These are phyloP conservation scores for Yamadazyma oceani DNA, from an alignment of 1,139 yeast genomes.

Conservation along the genomic window DNA sequence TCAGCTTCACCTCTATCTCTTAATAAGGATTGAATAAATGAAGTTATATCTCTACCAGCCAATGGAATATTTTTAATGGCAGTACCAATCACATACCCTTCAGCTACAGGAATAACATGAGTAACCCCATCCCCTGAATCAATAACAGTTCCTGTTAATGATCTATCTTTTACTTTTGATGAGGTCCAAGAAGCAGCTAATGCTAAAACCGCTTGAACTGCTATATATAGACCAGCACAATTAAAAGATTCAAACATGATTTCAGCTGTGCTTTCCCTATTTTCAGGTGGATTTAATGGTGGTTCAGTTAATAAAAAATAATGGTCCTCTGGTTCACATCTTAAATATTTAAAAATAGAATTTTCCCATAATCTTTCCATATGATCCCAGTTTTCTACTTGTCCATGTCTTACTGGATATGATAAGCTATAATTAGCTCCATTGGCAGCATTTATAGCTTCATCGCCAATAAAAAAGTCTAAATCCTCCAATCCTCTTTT, in stretches of 20 bases:
- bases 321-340: slow-evolving; percentile 99
- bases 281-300: slow-evolving; percentile 97
- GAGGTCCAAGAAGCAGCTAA: slow-evolving; percentile 99
- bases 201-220: slow-evolving; percentile 98
- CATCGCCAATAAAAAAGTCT: slow-evolving; percentile 94
- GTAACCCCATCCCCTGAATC: slow-evolving; percentile 98
- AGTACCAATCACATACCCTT: slow-evolving; percentile 96
- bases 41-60: slow-evolving; percentile 97
- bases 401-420: slow-evolving; percentile 97
- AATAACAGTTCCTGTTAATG: slow-evolving; percentile 96
- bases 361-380: slow-evolving; percentile 99
- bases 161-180: slow-evolving; percentile 89
- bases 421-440: slow-evolving; percentile 87
- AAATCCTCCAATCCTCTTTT: slow-evolving; percentile 93
- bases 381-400: slow-evolving; percentile 98
- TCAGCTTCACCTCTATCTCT: slow-evolving; percentile 97
- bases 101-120: slow-evolving; percentile 98
- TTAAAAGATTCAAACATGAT: slow-evolving; percentile 98
- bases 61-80: slow-evolving; percentile 97
- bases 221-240: slow-evolving; percentile 97
- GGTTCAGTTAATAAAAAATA: slow-evolving; percentile 95
- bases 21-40: slow-evolving; percentile 85
- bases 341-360: slow-evolving; percentile 89
- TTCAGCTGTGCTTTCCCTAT: slow-evolving; percentile 97
- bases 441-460: slow-evolving; percentile 84